phyloP scores from a whole-genome alignment of 306 rosid genomes.

The Benincasa hispida region DNA sequence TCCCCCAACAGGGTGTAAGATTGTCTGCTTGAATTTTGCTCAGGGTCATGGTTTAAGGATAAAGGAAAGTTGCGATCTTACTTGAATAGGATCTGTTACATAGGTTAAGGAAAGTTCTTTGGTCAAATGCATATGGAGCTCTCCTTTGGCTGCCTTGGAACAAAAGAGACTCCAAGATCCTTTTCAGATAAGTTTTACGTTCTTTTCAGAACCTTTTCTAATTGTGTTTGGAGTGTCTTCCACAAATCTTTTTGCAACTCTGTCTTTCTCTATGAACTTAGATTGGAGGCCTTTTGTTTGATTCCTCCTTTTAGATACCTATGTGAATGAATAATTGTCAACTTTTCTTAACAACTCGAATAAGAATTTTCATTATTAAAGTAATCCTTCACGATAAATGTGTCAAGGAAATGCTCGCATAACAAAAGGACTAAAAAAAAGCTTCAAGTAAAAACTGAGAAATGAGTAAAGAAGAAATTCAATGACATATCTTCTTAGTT shows the following conservation, averaged over 20 bases:
- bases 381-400: no score
- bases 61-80: background rate
- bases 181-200: background rate
- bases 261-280: background rate
- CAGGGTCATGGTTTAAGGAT: background rate
- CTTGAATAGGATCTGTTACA: no score
- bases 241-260: background rate
- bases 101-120: background rate
- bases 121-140: background rate
- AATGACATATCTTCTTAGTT: background rate
- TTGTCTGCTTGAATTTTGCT: background rate
- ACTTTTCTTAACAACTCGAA: no score
- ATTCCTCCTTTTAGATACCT: background rate
- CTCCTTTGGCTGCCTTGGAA: background rate
- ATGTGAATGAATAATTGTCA: no score
- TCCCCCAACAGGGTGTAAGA: background rate
- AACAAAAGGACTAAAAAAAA: no score
- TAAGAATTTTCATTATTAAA: no score
- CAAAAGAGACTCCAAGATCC: background rate
- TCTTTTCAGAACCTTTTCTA: background rate
- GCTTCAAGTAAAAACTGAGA: no score
- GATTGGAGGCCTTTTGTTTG: background rate
- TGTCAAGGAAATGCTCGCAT: no score
- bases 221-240: background rate
- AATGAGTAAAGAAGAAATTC: no score